These are phyloP conservation scores for Taphrina pruni DNA, from an alignment of 1,139 yeast genomes.

Conservation along the genomic window DNA sequence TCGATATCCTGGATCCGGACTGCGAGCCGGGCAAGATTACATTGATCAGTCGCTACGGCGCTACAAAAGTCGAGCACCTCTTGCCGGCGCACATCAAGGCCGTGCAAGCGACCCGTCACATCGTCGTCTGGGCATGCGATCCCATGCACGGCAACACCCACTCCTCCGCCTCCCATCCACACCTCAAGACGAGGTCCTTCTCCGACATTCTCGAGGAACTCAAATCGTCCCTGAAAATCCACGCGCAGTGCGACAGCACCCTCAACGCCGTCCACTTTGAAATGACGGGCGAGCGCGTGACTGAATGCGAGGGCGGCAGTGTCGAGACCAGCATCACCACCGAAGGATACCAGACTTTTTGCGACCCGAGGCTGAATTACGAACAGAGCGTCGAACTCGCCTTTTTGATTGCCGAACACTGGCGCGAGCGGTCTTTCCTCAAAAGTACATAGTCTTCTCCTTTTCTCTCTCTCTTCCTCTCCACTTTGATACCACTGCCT, in stretches of 20 bases:
- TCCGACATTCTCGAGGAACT: conserved; percentile 56
- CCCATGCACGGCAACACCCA: conserved; percentile 54
- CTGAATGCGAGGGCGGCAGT: conserved; percentile 58
- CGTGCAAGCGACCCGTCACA: conserved; percentile 54
- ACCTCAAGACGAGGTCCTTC: conserved; percentile 56
- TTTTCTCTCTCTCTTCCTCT: background rate
- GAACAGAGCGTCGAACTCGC: conserved; percentile 56
- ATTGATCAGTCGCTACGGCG: conserved; percentile 56
- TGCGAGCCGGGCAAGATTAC: conserved; percentile 55
- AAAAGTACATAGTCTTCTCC: background rate
- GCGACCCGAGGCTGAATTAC: conserved; percentile 56
- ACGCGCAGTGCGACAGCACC: conserved; percentile 50
- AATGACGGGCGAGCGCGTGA: conserved; percentile 57
- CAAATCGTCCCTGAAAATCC: conserved; percentile 53
- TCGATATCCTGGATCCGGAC: conserved; percentile 56
- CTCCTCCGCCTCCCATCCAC: conserved; percentile 52
- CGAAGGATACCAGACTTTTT: conserved; percentile 56
- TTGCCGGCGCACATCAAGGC: conserved; percentile 55
- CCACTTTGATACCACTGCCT: background rate
- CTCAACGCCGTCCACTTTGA: conserved; percentile 57
- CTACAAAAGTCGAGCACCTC: conserved; percentile 51
- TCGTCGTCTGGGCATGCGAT: conserved; percentile 51
- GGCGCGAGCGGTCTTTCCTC: conserved; percentile 26
- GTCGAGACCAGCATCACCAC: conserved; percentile 52
- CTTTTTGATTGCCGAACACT: conserved; percentile 53